Evolutionary conservation across 2,329 filamentous ascomycete species (phyloP).

Genomic region (Aspergillus sp.): DNA sequence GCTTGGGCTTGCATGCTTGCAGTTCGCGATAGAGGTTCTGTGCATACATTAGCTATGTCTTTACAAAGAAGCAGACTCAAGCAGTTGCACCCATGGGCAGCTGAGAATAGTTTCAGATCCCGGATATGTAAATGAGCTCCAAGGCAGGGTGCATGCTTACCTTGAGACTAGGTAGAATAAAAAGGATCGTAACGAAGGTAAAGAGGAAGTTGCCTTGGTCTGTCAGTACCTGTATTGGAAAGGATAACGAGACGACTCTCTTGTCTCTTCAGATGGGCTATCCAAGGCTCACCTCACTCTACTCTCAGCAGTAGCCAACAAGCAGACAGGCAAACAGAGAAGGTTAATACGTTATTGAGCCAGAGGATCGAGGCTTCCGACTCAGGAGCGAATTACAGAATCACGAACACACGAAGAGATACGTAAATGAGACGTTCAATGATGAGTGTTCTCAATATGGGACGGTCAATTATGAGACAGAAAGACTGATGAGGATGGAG

Average conservation of each 20-base stretch:
- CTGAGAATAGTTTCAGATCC: too few species aligned
- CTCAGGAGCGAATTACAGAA: background rate
- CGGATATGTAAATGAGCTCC: too few species aligned
- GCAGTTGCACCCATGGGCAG: too few species aligned
- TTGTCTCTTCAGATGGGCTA: background rate
- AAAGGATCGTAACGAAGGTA: background rate
- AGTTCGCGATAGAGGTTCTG: slow-evolving; percentile 5
- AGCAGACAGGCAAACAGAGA: background rate
- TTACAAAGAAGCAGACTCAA: background rate
- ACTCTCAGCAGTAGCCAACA: background rate
- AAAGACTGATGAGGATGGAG: background rate
- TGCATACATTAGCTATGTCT: background rate
- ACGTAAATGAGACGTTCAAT: background rate
- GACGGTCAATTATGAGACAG: background rate
- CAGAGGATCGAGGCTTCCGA: background rate
- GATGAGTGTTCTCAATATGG: background rate
- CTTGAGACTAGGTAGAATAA: slow-evolving; percentile 4
- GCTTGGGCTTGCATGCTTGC: slow-evolving; percentile 18
- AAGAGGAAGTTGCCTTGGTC: background rate
- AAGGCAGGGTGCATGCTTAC: background rate
- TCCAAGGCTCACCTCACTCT: too few species aligned
- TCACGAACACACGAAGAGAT: too few species aligned
- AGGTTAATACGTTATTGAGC: background rate
- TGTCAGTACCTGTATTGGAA: background rate
- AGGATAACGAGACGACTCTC: background rate